Conservation (phyloP, 768 basidiomycete genomes). For the Antrodiella citrinella region DNA sequence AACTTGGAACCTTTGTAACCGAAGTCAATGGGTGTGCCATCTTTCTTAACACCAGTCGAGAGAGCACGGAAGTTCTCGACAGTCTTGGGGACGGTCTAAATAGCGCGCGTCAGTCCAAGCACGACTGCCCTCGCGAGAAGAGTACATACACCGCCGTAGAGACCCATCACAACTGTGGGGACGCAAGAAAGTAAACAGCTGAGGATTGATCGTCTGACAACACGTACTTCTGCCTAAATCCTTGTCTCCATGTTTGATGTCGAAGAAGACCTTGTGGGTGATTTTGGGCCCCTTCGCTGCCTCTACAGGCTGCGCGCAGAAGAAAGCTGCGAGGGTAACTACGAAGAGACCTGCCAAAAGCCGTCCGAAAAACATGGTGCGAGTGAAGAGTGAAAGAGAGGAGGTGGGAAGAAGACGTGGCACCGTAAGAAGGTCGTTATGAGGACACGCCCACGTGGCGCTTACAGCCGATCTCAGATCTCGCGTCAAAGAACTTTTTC, state of each 20-base stretch:
- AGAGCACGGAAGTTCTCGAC: constrained; percentile 97
- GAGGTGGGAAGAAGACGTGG: background rate
- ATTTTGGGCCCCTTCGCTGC: constrained; percentile 85
- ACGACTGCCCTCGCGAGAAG: too few species aligned
- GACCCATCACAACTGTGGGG: constrained; percentile 69
- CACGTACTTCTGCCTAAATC: constrained; percentile 70
- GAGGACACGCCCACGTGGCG: background rate
- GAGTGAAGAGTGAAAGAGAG: background rate
- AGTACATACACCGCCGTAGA: constrained; percentile 72
- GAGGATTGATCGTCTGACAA: constrained; percentile 3
- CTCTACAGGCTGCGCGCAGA: constrained; percentile 65
- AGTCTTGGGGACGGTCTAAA: constrained; percentile 89
- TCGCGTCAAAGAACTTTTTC: background rate
- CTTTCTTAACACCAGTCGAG: constrained; percentile 73
- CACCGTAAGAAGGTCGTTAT: background rate
- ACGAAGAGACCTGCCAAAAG: constrained; percentile 54
- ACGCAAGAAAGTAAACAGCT: constrained; percentile 7
- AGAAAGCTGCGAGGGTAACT: constrained; percentile 57
- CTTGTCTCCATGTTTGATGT: constrained; percentile 88
- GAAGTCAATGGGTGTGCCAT: constrained; percentile 57
- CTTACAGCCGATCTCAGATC: background rate
- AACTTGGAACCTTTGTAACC: constrained; percentile 96
- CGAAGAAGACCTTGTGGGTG: constrained; percentile 91
- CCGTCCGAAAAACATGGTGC: constrained; percentile 51
- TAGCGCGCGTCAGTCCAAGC: background rate